Evolutionary conservation across 257 asterid species (phyloP), one percentile per base, ranked within the genome.

Genomic region (Rauvolfia tetraphylla): DNA sequence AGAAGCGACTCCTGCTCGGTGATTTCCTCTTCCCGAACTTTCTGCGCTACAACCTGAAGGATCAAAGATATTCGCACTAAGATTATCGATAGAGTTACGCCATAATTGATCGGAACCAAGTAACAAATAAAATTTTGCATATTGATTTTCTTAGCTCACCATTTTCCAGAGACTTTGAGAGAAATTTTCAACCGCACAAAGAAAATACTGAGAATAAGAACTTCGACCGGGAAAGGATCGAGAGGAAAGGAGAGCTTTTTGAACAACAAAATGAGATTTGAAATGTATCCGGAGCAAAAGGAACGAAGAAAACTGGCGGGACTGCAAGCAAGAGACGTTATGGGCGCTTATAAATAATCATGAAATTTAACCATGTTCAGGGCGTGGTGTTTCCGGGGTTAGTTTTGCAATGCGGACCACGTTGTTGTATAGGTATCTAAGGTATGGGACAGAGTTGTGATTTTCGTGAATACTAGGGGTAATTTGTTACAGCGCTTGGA

Each of bases 1-100:
- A 95, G 90, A 67, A 95, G 97, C 25, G 98, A 95, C 75, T 95
- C 98, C 95, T 92, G 98, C 87, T 91, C 96, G 4, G 98, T 92
- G 74, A 95, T 91, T 88, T 92, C 97, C 71, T 95, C 80, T 76
- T 91, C 95, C 89, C 90, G 90, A 83, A 95, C 82, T 78, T 90
- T 88, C 86, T 95, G 98, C 20, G 92, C 95, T 34, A 88, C 95
- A 69, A 90, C 96, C 98, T 93, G 90, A 79, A 79, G 86, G 67
- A 51, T 56, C 27, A 71, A 75, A 46, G 71, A 33, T 62, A 48
- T 41, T 31, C 53, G 34, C 39, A 34, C 31, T 61, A 39, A 33
- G 49, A 73, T 39, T 39, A 2, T 29, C 38, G 27, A 75, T 71
- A 41, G 8, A 22, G n/a, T 56, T 71, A 67, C 80, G 80, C 73